A percentile compares a stretch with the other conserved stretches of the same genome.
phyloP scores from a whole-genome alignment of 768 basidiomycete genomes.

The Grammothele lineata region DNA sequence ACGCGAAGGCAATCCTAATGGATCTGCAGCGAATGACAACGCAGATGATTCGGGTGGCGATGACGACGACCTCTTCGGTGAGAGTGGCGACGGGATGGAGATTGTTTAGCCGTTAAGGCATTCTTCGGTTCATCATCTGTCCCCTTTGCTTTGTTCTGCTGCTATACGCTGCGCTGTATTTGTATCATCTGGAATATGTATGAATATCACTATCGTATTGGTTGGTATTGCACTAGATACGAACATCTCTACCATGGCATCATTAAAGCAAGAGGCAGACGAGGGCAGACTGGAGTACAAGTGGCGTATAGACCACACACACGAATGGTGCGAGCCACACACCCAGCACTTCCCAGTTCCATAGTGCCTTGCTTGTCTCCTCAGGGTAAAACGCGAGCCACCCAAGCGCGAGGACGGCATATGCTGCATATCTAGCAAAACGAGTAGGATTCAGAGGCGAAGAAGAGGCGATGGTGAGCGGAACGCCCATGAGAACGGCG shows the following conservation, averaged over 20 bases:
- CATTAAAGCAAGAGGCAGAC: constrained; percentile 46
- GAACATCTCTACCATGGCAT: constrained; percentile 15
- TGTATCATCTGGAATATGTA: not conserved
- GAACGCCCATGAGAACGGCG: constrained; percentile 58
- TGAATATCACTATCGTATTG: not conserved
- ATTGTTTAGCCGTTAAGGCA: constrained; percentile 16
- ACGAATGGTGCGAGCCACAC: constrained; percentile 84
- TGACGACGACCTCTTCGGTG: constrained; percentile 31
- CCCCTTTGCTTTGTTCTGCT: not conserved
- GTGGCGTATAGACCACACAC: constrained; percentile 73
- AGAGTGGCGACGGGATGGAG: constrained; percentile 25
- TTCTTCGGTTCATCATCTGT: not conserved
- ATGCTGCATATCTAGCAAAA: constrained; percentile 33
- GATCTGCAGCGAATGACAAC: constrained; percentile 36
- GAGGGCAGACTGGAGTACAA: constrained; percentile 67
- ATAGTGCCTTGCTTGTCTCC: constrained; percentile 49
- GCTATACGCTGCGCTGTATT: not conserved
- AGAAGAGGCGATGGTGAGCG: constrained; percentile 44
- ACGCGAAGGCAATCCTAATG: constrained; percentile 57
- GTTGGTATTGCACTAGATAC: not conserved
- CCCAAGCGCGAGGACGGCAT: constrained; percentile 47
- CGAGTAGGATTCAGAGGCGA: constrained; percentile 17
- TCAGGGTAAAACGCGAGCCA: constrained; percentile 49
- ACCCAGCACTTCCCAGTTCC: constrained; percentile 76
- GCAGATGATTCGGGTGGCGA: constrained; percentile 33